Base-by-base conservation (phyloP, 2,329 filamentous ascomycete genomes). In the Aspergillus sp. region DNA sequence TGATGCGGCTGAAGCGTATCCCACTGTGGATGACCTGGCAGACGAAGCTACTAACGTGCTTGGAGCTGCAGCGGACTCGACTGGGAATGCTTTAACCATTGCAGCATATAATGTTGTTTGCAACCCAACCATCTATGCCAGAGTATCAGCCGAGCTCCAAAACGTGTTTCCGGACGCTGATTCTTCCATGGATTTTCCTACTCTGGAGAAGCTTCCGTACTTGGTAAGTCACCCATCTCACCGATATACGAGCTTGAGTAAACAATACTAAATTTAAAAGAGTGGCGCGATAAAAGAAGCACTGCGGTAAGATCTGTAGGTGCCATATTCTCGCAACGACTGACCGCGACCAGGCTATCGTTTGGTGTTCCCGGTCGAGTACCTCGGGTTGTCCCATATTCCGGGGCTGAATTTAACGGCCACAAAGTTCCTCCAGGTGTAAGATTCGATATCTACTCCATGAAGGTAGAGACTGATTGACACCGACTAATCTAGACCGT, bases 281-380 rank as follows among this genome's bases (percentile, higher is more conserved):
- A 72, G 67, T 44, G 71, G 54, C 12, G 68, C 75, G 5, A 68
- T 75, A 46, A 75, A 75, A 53, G 73, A 76, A 61, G 71, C 61
- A 12, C 61, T 76, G 11, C 66, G 76, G 66, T 70, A 59, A 51
- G 59, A 58, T n/a, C 33, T 19, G 49, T 37, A 0, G 19, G 8
- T n/a, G 45, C 12, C 49, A 4, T 37, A 46, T 15, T 5, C 15
- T 17, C 11, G 24, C 13, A 19, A n/a, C 34, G 12, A n/a, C 59
- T 60, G 27, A 57, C 13, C 9, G 55, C 15, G 15, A 42, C 7
- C 20, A 68, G 66, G 7, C 33, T 74, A 4, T 73, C 71, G 4
- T 73, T 66, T 56, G 72, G 70, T 22, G 69, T 73, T 27, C 54
- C 64, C 22, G 70, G 70, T 4, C 66, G 70, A 11, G 67, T 77